phyloP scores from a whole-genome alignment of 1,284 basidiomycete genomes.

The Laetiporus sulphureus region DNA sequence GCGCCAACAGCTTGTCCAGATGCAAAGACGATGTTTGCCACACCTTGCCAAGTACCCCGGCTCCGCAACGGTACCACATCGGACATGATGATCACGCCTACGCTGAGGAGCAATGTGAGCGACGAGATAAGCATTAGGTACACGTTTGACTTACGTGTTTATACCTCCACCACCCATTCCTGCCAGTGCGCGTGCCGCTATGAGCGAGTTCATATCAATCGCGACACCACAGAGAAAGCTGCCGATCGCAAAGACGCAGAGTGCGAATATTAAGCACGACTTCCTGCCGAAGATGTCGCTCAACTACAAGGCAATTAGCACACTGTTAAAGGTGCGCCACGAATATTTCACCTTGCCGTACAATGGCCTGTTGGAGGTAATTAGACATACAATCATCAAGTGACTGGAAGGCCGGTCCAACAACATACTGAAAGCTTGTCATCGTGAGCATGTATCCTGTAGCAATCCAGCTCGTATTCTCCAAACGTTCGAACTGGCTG shows the following conservation, averaged over 20 bases:
- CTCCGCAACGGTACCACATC: conserved; percentile 53
- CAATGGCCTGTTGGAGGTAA: conserved; percentile 36
- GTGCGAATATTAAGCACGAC: conserved; percentile 48
- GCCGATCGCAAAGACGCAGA: conserved; percentile 47
- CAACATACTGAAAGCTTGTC: conserved; percentile 51
- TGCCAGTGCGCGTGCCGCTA: conserved; percentile 48
- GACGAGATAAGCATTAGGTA: neutral
- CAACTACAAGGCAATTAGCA: conserved; percentile 20
- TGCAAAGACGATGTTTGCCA: conserved; percentile 49
- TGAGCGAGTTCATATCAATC: conserved; percentile 47
- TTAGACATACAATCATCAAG: neutral
- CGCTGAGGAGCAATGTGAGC: conserved; percentile 25
- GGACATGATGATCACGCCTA: conserved; percentile 56
- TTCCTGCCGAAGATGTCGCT: conserved; percentile 65
- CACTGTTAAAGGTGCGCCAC: neutral
- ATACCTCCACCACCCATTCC: conserved; percentile 64
- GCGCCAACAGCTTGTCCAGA: conserved; percentile 49
- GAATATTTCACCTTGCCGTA: conserved; percentile 42
- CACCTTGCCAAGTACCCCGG: conserved; percentile 60
- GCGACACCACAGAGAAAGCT: conserved; percentile 48
- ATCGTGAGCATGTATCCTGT: conserved; percentile 57
- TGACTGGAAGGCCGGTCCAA: neutral
- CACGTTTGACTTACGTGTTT: conserved; percentile 41
- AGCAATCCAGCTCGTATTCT: conserved; percentile 61
- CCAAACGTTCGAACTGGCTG: conserved; percentile 53